phyloP scores from a whole-genome alignment of 805 yeast genomes.

The Myxozyma neglecta region DNA sequence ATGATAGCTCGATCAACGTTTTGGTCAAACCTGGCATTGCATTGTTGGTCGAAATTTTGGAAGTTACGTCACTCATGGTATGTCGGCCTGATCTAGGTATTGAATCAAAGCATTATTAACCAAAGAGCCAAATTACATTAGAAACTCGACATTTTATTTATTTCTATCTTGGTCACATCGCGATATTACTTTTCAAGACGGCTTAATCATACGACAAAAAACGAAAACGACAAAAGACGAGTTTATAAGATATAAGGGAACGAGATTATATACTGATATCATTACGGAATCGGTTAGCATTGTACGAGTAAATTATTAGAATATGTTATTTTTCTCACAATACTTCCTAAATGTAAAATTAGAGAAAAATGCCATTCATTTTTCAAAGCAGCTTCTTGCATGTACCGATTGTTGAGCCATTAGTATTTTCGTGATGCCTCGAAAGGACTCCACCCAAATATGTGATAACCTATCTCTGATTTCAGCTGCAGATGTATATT shows the following conservation, averaged over 20 bases:
- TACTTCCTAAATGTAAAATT: not conserved
- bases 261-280: not conserved
- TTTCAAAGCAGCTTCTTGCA: too few species aligned
- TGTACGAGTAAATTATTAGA: not conserved
- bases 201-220: not conserved
- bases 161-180: conserved; percentile 54
- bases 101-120: not conserved
- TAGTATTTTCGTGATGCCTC: too few species aligned
- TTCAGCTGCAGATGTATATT: not conserved
- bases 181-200: conserved; percentile 57
- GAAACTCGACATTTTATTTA: conserved; percentile 55
- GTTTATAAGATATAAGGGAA: not conserved
- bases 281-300: not conserved
- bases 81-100: conserved; percentile 23
- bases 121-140: not conserved
- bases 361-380: not conserved
- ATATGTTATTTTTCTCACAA: not conserved
- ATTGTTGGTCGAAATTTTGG: conserved; percentile 64
- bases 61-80: conserved; percentile 60
- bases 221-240: not conserved
- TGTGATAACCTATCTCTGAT: too few species aligned
- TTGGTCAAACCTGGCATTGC: conserved; percentile 64
- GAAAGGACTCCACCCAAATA: too few species aligned
- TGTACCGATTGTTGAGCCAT: too few species aligned
- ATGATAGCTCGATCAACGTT: conserved; percentile 48